phyloP scores from a whole-genome alignment of 2,329 filamentous ascomycete genomes.

The Fusarium sp. region DNA sequence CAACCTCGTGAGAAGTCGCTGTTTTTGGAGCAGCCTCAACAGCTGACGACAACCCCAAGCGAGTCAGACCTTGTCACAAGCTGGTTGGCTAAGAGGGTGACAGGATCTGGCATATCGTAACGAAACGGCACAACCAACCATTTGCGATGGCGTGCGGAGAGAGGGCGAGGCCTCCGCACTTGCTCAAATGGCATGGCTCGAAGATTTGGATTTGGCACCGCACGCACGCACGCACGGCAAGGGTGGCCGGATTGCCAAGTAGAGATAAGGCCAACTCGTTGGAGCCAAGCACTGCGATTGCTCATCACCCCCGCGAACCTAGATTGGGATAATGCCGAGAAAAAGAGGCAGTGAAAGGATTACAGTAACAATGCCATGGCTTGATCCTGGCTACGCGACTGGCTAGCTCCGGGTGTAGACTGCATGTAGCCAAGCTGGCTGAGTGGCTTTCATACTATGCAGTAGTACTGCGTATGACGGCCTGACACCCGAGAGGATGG shows the following conservation, averaged over 20 bases:
- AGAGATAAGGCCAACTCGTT: background rate
- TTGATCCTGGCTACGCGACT: background rate
- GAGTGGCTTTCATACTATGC: background rate
- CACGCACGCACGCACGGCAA: background rate
- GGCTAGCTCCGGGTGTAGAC: background rate
- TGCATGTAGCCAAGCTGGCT: background rate
- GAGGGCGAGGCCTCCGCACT: conserved; percentile 1
- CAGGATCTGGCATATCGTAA: background rate
- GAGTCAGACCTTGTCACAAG: background rate
- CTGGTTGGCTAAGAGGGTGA: background rate
- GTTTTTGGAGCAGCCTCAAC: background rate
- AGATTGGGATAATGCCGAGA: conserved; percentile 1
- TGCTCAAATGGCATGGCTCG: background rate
- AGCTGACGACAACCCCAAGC: background rate
- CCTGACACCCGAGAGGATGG: conserved; percentile 1
- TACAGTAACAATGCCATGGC: background rate
- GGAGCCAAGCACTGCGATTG: background rate
- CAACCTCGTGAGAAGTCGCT: background rate
- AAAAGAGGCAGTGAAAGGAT: background rate
- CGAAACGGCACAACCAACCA: background rate
- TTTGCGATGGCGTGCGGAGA: conserved; percentile 1
- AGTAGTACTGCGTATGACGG: background rate
- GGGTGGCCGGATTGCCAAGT: background rate
- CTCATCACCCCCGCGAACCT: conserved; percentile 3
- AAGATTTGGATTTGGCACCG: background rate